A percentile compares a stretch with the other conserved stretches of the same genome.
These are phyloP conservation scores for Trametes sp. DNA, from an alignment of 1,284 basidiomycete genomes.

Conservation along the genomic window DNA sequence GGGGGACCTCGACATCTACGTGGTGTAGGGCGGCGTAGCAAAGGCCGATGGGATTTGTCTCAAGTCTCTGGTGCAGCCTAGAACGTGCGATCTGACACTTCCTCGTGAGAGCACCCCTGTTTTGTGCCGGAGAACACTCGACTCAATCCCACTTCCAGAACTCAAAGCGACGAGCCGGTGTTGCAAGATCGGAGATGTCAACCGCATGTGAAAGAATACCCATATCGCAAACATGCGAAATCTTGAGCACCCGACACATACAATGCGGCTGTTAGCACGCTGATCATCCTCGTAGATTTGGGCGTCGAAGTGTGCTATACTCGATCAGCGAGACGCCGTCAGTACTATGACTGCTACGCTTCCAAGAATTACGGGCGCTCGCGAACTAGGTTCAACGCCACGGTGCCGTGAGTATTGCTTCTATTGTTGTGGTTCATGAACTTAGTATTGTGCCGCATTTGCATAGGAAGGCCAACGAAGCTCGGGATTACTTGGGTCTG, in stretches of 20 bases:
- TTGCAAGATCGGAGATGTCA: not conserved
- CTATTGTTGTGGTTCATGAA: not conserved
- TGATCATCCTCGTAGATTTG: not conserved
- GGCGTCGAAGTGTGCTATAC: not conserved
- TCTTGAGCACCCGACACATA: too few relatives aligned
- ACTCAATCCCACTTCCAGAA: not conserved
- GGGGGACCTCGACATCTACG: not conserved
- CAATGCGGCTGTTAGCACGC: too few relatives aligned
- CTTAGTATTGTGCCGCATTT: not conserved
- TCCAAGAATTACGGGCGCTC: not conserved
- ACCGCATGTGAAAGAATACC: not conserved
- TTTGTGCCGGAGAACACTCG: too few relatives aligned
- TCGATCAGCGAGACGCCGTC: not conserved
- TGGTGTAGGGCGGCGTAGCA: not conserved
- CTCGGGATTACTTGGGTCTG: not conserved
- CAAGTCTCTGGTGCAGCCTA: not conserved
- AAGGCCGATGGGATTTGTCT: not conserved
- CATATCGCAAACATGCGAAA: not conserved
- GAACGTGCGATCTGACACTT: not conserved
- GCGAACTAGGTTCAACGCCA: not conserved
- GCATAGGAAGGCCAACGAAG: not conserved
- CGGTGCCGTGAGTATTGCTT: not conserved
- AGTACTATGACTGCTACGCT: not conserved
- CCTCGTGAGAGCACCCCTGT: constrained; percentile 1
- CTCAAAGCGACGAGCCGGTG: not conserved